phyloP scores from a whole-genome alignment of 257 asterid species.

The Nicotiana undulata region DNA sequence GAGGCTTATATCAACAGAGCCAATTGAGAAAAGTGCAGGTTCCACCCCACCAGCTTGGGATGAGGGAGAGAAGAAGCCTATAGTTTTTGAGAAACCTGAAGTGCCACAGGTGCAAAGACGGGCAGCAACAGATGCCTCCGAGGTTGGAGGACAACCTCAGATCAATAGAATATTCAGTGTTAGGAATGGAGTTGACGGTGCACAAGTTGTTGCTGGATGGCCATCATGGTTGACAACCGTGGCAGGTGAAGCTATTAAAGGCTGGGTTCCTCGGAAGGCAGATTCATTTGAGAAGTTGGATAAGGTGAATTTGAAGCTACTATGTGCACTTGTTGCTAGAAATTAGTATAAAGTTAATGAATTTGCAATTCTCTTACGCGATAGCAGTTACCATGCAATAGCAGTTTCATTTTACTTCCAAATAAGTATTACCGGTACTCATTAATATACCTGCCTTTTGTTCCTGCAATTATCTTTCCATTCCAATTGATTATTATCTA shows the following conservation, averaged over 20 bases:
- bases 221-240: slow-evolving; percentile 78
- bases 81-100: slow-evolving; percentile 32
- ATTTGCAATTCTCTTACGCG: no score
- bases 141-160: slow-evolving; percentile 41
- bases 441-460: not conserved
- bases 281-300: slow-evolving; percentile 91
- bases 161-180: slow-evolving; percentile 48
- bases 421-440: not conserved
- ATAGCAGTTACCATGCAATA: not conserved
- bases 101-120: slow-evolving; percentile 23
- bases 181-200: slow-evolving; percentile 63
- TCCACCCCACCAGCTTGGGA: slow-evolving; percentile 50
- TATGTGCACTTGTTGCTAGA: no score
- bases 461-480: not conserved
- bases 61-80: slow-evolving; percentile 37
- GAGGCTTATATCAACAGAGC: slow-evolving; percentile 48
- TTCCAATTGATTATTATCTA: not conserved
- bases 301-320: slow-evolving; percentile 39
- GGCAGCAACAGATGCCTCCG: slow-evolving; percentile 15
- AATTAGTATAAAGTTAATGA: no score
- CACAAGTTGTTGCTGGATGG: slow-evolving; percentile 88
- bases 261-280: slow-evolving; percentile 84
- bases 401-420: not conserved
- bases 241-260: slow-evolving; percentile 93
- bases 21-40: slow-evolving; percentile 49